Conservation (phyloP, 768 basidiomycete species). For the Gymnopilus dilepis region DNA sequence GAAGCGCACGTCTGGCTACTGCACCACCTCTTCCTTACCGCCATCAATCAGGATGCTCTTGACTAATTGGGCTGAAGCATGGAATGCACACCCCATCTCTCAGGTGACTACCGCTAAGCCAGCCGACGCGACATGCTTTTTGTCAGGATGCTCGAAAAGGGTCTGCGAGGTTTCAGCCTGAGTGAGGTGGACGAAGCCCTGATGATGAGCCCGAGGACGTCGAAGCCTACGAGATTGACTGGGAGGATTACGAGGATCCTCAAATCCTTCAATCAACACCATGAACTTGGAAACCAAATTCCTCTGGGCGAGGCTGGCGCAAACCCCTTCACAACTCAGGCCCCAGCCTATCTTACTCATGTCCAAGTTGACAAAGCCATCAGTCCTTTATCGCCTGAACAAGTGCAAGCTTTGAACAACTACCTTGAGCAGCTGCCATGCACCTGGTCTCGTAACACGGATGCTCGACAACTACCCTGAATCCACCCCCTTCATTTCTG, state of each 20-base stretch:
- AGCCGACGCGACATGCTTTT: slow-evolving; percentile 38
- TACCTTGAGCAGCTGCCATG: too few relatives aligned
- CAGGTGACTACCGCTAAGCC: slow-evolving; percentile 26
- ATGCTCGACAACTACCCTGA: too few relatives aligned
- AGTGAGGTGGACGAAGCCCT: too few relatives aligned
- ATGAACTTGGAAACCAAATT: neutral
- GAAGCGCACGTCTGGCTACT: too few relatives aligned
- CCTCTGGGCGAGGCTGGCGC: neutral
- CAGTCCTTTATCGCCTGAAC: too few relatives aligned
- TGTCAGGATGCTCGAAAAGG: slow-evolving; percentile 36
- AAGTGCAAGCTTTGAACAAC: too few relatives aligned
- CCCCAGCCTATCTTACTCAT: neutral
- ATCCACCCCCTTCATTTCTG: too few relatives aligned
- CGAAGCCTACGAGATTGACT: slow-evolving; percentile 34
- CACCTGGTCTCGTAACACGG: too few relatives aligned
- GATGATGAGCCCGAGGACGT: slow-evolving; percentile 19
- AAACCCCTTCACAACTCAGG: neutral
- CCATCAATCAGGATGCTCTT: neutral
- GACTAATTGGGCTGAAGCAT: slow-evolving; percentile 35
- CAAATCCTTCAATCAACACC: slow-evolving; percentile 15
- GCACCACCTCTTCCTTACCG: neutral
- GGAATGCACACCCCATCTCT: slow-evolving; percentile 39
- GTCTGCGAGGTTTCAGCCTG: slow-evolving; percentile 22
- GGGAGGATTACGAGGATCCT: slow-evolving; percentile 29
- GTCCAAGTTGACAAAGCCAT: neutral